phyloP scores from a whole-genome alignment of 371 early-diverging fungal genomes.

The Dinochytrium kinnereticum region DNA sequence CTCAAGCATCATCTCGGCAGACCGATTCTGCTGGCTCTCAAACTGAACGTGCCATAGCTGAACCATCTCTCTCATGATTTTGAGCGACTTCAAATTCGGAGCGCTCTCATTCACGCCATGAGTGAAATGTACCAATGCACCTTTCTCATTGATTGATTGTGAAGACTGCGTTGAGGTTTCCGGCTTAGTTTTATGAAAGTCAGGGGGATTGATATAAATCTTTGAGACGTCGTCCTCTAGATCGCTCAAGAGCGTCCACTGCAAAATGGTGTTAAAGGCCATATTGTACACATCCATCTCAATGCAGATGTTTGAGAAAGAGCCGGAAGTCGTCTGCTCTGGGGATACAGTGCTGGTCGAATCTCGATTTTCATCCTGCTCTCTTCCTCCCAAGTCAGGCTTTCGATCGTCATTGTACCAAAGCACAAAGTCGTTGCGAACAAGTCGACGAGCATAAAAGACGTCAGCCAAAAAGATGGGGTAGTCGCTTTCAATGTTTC shows the following conservation, averaged over 20 bases:
- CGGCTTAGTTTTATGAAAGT: not conserved
- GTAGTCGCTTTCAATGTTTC: slow-evolving; percentile 86
- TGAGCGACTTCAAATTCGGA: slow-evolving; percentile 55
- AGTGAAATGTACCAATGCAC: not conserved
- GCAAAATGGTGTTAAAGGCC: slow-evolving; percentile 80
- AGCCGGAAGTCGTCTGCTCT: slow-evolving; percentile 76
- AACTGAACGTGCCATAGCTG: slow-evolving; percentile 62
- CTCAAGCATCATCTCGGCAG: slow-evolving; percentile 70
- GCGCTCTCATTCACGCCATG: not conserved
- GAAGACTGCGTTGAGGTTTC: not conserved
- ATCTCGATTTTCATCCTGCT: slow-evolving; percentile 75
- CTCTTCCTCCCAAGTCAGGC: slow-evolving; percentile 92
- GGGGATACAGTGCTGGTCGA: slow-evolving; percentile 63
- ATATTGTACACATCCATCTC: slow-evolving; percentile 84
- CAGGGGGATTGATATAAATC: not conserved
- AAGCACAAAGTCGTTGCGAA: slow-evolving; percentile 75
- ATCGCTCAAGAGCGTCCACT: slow-evolving; percentile 75
- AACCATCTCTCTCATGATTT: slow-evolving; percentile 76
- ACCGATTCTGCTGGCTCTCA: slow-evolving; percentile 53
- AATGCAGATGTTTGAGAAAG: slow-evolving; percentile 78
- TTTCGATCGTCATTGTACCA: slow-evolving; percentile 86
- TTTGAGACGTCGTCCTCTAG: slow-evolving; percentile 27
- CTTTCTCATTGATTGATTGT: not conserved
- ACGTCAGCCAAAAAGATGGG: slow-evolving; percentile 82
- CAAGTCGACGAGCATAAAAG: slow-evolving; percentile 78